phyloP scores from a whole-genome alignment of 345 rosid genomes.

The Mangifera indica region DNA sequence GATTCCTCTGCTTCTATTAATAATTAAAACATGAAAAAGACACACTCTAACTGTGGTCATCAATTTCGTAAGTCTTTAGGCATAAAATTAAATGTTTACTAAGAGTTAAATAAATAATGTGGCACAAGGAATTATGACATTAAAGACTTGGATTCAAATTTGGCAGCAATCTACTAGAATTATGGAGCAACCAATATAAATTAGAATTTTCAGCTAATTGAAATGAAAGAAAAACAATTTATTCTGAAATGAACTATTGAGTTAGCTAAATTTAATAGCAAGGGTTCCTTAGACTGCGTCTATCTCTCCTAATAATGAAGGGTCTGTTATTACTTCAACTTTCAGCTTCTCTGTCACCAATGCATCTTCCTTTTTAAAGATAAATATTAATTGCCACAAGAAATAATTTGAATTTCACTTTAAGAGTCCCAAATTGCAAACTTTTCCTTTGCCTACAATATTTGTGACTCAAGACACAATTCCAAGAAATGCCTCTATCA shows the following conservation, averaged over 20 bases:
- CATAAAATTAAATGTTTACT: not conserved
- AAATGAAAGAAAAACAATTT: not conserved
- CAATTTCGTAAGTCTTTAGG: not conserved
- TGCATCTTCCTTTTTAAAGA: no score
- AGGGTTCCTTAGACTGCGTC: not conserved
- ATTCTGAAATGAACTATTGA: not conserved
- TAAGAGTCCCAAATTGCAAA: no score
- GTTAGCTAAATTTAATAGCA: not conserved
- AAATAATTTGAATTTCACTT: no score
- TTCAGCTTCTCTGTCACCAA: no score
- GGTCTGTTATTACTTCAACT: no score
- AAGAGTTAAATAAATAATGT: not conserved
- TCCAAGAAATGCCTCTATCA: not conserved
- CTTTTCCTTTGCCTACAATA: no score
- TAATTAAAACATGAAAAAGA: no score
- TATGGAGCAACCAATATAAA: not conserved
- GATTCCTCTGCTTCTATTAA: no score
- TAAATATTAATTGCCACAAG: no score
- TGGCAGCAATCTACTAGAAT: conserved; percentile 6
- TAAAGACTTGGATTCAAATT: not conserved
- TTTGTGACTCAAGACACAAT: not conserved
- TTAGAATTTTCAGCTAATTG: not conserved
- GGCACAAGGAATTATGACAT: not conserved
- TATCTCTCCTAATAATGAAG: not conserved
- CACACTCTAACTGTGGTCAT: not conserved